Evolutionary conservation across 768 basidiomycete species (phyloP).

Genomic region (Russula sp.): DNA sequence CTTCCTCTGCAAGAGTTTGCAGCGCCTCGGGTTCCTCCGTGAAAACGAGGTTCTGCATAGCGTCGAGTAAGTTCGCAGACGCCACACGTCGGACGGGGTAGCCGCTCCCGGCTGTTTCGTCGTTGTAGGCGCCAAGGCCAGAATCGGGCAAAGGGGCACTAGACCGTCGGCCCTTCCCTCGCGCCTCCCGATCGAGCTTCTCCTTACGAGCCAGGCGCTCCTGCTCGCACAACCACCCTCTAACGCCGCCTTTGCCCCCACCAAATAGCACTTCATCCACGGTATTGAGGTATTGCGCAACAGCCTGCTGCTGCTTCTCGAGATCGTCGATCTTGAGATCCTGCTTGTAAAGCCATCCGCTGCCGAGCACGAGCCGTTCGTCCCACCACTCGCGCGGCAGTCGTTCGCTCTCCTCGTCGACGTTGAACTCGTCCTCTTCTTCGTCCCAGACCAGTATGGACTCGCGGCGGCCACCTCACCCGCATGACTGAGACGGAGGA

Average conservation of each 20-base stretch:
- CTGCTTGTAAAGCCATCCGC: constrained; percentile 77
- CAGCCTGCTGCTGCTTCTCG: constrained; percentile 48
- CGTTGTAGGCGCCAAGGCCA: constrained; percentile 24
- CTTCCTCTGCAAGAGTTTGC: constrained; percentile 43
- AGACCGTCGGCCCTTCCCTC: constrained; percentile 41
- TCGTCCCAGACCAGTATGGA: constrained; percentile 80
- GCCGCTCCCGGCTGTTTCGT: constrained; percentile 4
- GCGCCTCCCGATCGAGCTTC: constrained; percentile 33
- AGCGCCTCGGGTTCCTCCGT: constrained; percentile 55
- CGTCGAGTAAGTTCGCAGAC: constrained; percentile 55
- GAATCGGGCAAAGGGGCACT: constrained; percentile 38
- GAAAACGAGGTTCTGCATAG: constrained; percentile 43
- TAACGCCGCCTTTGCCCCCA: constrained; percentile 45
- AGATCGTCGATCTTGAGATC: constrained; percentile 55
- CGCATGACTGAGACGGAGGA: constrained; percentile 65
- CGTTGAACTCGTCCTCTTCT: constrained; percentile 43
- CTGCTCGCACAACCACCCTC: constrained; percentile 45
- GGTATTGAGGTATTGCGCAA: constrained; percentile 61
- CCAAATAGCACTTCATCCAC: constrained; percentile 77
- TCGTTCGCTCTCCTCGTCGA: constrained; percentile 44
- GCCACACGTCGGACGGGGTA: constrained; percentile 44
- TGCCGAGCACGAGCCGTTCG: constrained; percentile 69
- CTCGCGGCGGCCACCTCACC: constrained; percentile 57
- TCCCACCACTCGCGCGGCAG: constrained; percentile 66
- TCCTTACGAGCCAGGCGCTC: constrained; percentile 43